phyloP scores from a whole-genome alignment of 1,284 basidiomycete genomes.

The Malassezia yamatoensis region DNA sequence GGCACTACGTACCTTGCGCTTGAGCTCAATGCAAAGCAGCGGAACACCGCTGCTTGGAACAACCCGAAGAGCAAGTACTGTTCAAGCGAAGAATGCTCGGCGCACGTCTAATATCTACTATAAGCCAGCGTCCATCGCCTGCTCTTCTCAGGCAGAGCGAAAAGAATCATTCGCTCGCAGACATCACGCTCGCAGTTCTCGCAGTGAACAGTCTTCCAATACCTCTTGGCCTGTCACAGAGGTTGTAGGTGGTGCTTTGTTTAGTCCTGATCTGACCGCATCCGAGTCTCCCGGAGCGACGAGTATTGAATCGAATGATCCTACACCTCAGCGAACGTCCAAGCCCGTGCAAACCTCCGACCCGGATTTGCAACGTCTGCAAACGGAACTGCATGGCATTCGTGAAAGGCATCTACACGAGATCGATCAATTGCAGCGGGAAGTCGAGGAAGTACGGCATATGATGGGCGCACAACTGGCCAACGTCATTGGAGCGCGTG shows the following conservation, averaged over 20 bases:
- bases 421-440: conserved; percentile 7
- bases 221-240: conserved; percentile 15
- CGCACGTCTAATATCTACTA: conserved; percentile 12
- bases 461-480: conserved; percentile 11
- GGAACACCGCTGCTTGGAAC: conserved; percentile 1
- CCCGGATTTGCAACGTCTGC: not conserved
- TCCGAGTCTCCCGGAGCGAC: conserved; percentile 12
- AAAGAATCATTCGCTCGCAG: not conserved
- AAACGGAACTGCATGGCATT: not conserved
- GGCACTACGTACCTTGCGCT: conserved; percentile 6
- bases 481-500: conserved; percentile 20
- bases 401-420: conserved; percentile 12
- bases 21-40: not conserved
- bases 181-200: not conserved
- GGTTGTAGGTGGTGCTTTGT: conserved; percentile 6
- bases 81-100: not conserved
- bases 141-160: not conserved
- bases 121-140: not conserved
- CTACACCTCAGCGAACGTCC: not conserved
- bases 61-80: not conserved
- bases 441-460: conserved; percentile 16
- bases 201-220: conserved; percentile 7
- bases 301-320: conserved; percentile 14
- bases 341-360: not conserved
- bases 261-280: conserved; percentile 3